Conservation (phyloP, 1,284 basidiomycete species). For the Neolentinus lepideus region DNA sequence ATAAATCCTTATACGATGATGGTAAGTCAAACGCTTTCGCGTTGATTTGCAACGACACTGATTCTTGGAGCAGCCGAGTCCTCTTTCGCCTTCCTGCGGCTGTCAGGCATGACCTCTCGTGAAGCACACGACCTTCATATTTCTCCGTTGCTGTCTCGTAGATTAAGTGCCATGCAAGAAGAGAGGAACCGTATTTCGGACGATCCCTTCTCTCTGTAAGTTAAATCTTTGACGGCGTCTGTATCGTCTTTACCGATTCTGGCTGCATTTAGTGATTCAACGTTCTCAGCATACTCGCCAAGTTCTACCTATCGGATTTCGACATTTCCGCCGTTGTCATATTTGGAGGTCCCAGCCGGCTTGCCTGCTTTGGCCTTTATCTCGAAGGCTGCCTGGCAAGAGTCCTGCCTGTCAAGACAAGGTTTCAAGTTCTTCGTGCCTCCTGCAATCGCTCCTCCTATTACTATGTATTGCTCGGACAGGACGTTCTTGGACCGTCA, state of each 20-base stretch:
- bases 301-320: slow-evolving; percentile 23
- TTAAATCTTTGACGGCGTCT: slow-evolving; percentile 1
- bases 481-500: slow-evolving; percentile 78
- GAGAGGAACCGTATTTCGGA: slow-evolving; percentile 36
- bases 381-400: slow-evolving; percentile 53
- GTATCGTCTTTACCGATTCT: slow-evolving; percentile 8
- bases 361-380: slow-evolving; percentile 59
- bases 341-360: slow-evolving; percentile 31
- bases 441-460: slow-evolving; percentile 79
- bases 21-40: slow-evolving; percentile 31
- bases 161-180: slow-evolving; percentile 38
- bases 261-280: slow-evolving; percentile 39
- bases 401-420: slow-evolving; percentile 76
- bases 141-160: slow-evolving; percentile 48
- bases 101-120: slow-evolving; percentile 55
- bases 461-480: slow-evolving; percentile 69
- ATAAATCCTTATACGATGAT: slow-evolving; percentile 59
- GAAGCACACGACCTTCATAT: slow-evolving; percentile 60
- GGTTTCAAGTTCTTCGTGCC: slow-evolving; percentile 80
- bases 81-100: slow-evolving; percentile 73
- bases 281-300: slow-evolving; percentile 42
- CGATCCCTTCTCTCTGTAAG: slow-evolving; percentile 44
- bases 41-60: neutral
- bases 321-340: slow-evolving; percentile 26
- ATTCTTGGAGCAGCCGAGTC: slow-evolving; percentile 15